Conservation (phyloP, 2,329 filamentous ascomycete species). For the Aureobasidium namibiae region DNA sequence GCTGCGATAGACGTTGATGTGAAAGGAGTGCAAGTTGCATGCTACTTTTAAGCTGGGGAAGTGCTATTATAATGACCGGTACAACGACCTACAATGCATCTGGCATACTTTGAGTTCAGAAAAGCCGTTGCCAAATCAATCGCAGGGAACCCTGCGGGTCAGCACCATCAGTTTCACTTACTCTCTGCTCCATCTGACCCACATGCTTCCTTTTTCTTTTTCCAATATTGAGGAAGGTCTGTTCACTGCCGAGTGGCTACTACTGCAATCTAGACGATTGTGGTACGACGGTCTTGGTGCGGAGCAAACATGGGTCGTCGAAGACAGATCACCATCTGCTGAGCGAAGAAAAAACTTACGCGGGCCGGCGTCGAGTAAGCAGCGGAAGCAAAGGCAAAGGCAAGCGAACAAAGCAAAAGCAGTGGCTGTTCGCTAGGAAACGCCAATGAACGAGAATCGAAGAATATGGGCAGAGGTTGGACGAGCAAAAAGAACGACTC, state of each 20-base stretch:
- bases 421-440: conserved; percentile 11
- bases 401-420: conserved; percentile 12
- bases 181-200: conserved; percentile 5
- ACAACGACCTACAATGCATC: conserved; percentile 10
- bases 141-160: background rate
- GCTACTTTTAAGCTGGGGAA: conserved; percentile 7
- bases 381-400: background rate
- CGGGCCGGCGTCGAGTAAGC: conserved; percentile 11
- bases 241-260: conserved; percentile 6
- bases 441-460: conserved; percentile 8
- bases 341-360: conserved; percentile 7
- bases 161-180: conserved; percentile 5
- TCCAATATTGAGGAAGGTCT: conserved; percentile 5
- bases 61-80: conserved; percentile 14
- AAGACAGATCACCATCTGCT: conserved; percentile 7
- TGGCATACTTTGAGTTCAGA: conserved; percentile 8
- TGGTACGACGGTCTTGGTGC: conserved; percentile 6
- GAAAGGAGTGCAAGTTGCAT: conserved; percentile 11
- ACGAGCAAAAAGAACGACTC: background rate
- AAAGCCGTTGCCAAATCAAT: conserved; percentile 9
- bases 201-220: conserved; percentile 12
- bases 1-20: conserved; percentile 9
- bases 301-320: conserved; percentile 6
- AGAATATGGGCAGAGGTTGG: background rate
- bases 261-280: conserved; percentile 13